Conservation (phyloP, 345 rosid genomes). For the Dovyalis caffra region DNA sequence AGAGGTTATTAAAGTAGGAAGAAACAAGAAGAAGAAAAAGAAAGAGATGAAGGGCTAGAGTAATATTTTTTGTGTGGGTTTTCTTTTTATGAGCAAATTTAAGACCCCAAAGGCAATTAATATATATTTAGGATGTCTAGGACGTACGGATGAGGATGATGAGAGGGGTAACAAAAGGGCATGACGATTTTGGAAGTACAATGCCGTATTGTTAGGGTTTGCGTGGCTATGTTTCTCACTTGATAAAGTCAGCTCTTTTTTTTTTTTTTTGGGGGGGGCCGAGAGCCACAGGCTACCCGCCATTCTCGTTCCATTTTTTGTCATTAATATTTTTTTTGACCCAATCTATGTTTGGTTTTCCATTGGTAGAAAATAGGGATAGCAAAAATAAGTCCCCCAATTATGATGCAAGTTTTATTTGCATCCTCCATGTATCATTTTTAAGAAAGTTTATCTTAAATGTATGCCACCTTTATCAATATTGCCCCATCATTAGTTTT, state of each 20-base stretch:
- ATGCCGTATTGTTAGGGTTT: constrained; percentile 24
- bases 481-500: not conserved
- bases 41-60: too few relatives aligned
- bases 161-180: not conserved
- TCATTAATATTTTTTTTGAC: too few relatives aligned
- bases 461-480: not conserved
- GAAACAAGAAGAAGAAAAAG: not conserved
- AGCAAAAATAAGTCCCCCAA: not conserved
- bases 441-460: not conserved
- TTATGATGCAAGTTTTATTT: not conserved
- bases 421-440: not conserved
- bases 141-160: constrained; percentile 13
- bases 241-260: constrained; percentile 21
- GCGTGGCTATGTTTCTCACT: constrained; percentile 20
- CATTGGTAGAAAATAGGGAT: not conserved
- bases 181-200: constrained; percentile 22
- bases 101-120: not conserved
- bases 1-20: not conserved
- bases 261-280: not conserved
- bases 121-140: not conserved
- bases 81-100: not conserved
- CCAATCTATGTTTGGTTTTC: not conserved
- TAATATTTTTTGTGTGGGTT: not conserved
- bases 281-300: not conserved
- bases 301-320: not conserved